phyloP scores from a whole-genome alignment of 192 early-diverging fungal species.

The Backusella westeae region DNA sequence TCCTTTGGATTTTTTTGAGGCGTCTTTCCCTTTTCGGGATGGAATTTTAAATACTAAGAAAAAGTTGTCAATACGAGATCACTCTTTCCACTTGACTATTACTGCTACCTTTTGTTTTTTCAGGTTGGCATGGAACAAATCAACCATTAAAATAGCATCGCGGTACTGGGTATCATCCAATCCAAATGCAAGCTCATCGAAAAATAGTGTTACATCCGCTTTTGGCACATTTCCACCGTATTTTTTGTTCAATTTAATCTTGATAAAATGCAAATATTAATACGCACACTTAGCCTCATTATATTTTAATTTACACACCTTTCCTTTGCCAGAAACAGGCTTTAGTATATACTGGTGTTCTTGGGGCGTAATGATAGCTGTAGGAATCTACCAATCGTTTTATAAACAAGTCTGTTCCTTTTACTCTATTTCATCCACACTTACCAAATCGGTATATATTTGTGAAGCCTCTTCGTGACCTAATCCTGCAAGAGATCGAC shows the following conservation, averaged over 20 bases:
- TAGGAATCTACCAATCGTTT: constrained; percentile 41
- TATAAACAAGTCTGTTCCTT: constrained; percentile 8
- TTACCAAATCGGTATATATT: constrained; percentile 25
- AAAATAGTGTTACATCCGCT: constrained; percentile 58
- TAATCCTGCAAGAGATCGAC: constrained; percentile 20
- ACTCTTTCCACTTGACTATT: constrained; percentile 49
- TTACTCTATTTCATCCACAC: background rate
- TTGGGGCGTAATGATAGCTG: constrained; percentile 37
- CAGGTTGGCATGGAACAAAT: constrained; percentile 29
- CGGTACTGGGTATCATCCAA: constrained; percentile 76
- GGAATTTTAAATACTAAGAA: constrained; percentile 63
- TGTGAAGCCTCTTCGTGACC: constrained; percentile 7
- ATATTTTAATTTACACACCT: constrained; percentile 38
- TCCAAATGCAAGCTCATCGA: constrained; percentile 77
- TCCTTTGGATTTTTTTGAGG: constrained; percentile 71
- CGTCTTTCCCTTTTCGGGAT: constrained; percentile 64
- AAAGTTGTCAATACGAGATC: background rate
- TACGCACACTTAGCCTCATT: constrained; percentile 29
- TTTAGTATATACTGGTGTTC: constrained; percentile 68
- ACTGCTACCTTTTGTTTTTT: constrained; percentile 28
- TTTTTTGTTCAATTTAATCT: constrained; percentile 28
- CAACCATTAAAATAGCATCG: constrained; percentile 62
- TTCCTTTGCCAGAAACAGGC: constrained; percentile 77
- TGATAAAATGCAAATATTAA: background rate
- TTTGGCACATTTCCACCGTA: constrained; percentile 30